A percentile compares a stretch with the other conserved stretches of the same genome.
phyloP scores from a whole-genome alignment of 352 stramenopile genomes.

The Halophytophthora polymorphica region DNA sequence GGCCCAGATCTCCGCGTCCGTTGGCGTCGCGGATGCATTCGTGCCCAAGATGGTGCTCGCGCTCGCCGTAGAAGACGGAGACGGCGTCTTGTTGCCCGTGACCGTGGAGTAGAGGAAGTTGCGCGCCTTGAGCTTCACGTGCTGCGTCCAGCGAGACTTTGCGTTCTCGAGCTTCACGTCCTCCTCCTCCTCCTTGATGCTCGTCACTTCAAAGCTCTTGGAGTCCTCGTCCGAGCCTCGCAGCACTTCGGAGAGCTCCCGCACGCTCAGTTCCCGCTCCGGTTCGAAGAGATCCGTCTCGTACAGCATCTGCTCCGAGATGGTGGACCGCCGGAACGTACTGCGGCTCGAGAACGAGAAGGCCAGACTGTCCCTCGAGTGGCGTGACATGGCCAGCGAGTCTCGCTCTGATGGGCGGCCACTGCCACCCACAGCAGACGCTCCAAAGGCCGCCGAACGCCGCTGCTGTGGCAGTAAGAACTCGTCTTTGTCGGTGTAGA shows the following conservation, averaged over 20 bases:
- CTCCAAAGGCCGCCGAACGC: slow-evolving; percentile 10
- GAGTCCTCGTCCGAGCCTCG: slow-evolving; percentile 55
- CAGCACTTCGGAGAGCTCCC: slow-evolving; percentile 74
- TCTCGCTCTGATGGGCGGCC: slow-evolving; percentile 23
- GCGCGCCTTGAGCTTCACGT: slow-evolving; percentile 80
- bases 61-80: slow-evolving; percentile 11
- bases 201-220: slow-evolving; percentile 75
- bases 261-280: slow-evolving; percentile 68
- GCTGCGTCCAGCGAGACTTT: slow-evolving; percentile 79
- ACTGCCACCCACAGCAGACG: slow-evolving; percentile 15
- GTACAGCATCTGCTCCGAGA: slow-evolving; percentile 82
- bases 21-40: slow-evolving; percentile 34
- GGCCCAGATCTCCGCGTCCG: slow-evolving; percentile 63
- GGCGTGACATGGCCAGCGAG: slow-evolving; percentile 32
- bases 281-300: slow-evolving; percentile 84
- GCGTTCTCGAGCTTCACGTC: slow-evolving; percentile 80
- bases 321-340: slow-evolving; percentile 75
- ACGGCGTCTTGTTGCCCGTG: slow-evolving; percentile 24
- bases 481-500: slow-evolving; percentile 74
- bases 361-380: slow-evolving; percentile 41
- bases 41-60: slow-evolving; percentile 7
- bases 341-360: slow-evolving; percentile 78
- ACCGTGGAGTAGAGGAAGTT: slow-evolving; percentile 75
- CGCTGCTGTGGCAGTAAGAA: slow-evolving; percentile 41
- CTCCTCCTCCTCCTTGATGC: slow-evolving; percentile 85